phyloP scores from a whole-genome alignment of 2,329 filamentous ascomycete species.

The Botrytis byssoidea region DNA sequence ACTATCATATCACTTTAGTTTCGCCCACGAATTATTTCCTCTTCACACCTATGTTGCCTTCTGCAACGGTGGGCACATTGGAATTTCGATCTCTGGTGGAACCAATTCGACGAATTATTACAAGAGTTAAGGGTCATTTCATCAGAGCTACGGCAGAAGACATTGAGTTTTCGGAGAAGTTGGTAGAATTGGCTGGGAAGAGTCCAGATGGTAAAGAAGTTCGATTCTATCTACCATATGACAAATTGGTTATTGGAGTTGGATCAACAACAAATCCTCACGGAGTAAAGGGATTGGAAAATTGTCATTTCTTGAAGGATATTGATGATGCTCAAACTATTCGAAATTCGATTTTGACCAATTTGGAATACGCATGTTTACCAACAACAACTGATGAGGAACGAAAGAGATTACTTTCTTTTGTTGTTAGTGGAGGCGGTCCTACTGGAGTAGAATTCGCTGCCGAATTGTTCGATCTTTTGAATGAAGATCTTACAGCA shows the following conservation, averaged over 20 bases:
- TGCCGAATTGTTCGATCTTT: constrained; percentile 89
- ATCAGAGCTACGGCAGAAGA: constrained; percentile 83
- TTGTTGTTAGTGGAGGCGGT: constrained; percentile 92
- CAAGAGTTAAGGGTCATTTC: constrained; percentile 80
- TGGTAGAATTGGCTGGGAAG: constrained; percentile 79
- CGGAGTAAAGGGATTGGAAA: constrained; percentile 89
- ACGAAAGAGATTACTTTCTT: constrained; percentile 81
- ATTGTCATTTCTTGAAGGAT: constrained; percentile 94
- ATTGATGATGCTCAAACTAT: constrained; percentile 90
- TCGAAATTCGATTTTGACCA: constrained; percentile 82
- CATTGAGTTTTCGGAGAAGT: constrained; percentile 85
- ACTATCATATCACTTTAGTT: constrained; percentile 94
- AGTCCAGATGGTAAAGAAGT: constrained; percentile 70
- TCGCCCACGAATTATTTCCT: constrained; percentile 96
- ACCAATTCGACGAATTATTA: constrained; percentile 82
- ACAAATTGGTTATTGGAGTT: constrained; percentile 91
- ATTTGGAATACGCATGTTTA: constrained; percentile 87
- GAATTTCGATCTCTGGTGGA: constrained; percentile 90
- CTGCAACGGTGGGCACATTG: constrained; percentile 91
- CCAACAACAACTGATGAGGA: constrained; percentile 90
- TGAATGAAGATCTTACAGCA: constrained; percentile 86
- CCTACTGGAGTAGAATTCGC: constrained; percentile 98
- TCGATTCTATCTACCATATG: constrained; percentile 92
- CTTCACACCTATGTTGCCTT: constrained; percentile 97
- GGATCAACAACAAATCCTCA: constrained; percentile 93